Conservation (phyloP, 2,329 filamentous ascomycete genomes). For the Aspergillus persii region DNA sequence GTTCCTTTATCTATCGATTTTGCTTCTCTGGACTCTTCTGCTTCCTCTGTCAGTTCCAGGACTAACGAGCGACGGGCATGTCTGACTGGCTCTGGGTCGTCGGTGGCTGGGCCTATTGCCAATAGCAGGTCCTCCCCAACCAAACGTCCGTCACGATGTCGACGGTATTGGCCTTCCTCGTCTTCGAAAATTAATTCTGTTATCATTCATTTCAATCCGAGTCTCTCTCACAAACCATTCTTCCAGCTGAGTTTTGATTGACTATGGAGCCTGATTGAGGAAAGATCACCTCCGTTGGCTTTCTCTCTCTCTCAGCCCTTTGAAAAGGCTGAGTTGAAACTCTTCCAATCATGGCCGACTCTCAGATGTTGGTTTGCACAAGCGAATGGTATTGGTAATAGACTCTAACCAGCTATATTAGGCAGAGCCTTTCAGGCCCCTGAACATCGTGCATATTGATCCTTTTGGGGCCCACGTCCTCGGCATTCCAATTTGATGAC, state of each 20-base stretch:
- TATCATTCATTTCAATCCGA: not conserved
- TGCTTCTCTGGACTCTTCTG: not conserved
- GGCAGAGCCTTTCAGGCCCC: constrained; percentile 15
- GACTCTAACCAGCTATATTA: constrained; percentile 4
- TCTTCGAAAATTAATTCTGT: not conserved
- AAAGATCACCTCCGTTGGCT: not conserved
- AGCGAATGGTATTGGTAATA: constrained; percentile 1
- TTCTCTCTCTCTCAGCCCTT: not conserved
- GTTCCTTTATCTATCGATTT: constrained; percentile 10
- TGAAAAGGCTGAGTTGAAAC: constrained; percentile 3
- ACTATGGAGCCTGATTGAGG: not conserved
- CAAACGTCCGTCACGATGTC: constrained; percentile 10
- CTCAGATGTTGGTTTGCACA: constrained; percentile 8
- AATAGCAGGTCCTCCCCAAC: constrained; percentile 11
- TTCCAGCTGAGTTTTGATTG: not conserved
- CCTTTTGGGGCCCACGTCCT: constrained; percentile 10
- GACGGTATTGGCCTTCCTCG: not conserved
- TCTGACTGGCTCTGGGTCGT: constrained; percentile 12
- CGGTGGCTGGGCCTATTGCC: constrained; percentile 20
- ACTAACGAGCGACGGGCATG: constrained; percentile 6
- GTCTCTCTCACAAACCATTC: not conserved
- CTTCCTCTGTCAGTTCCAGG: not conserved
- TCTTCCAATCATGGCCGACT: constrained; percentile 11
- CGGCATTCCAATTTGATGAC: constrained; percentile 10
- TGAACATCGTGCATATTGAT: constrained; percentile 22